phyloP scores from a whole-genome alignment of 768 basidiomycete species.

The Podaxis sp. region DNA sequence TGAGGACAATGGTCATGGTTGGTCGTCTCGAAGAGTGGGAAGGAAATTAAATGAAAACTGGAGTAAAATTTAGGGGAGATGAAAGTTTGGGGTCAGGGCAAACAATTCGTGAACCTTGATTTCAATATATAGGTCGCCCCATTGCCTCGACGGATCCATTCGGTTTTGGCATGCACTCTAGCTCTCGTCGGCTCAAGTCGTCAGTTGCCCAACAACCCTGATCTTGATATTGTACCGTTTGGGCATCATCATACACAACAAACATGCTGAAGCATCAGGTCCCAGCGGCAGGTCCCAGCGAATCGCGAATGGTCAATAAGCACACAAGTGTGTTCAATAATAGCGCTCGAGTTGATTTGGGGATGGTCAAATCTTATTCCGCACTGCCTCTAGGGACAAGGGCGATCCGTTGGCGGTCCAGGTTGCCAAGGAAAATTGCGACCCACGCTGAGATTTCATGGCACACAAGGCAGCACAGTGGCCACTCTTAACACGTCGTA shows the following conservation, averaged over 20 bases:
- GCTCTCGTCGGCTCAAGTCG: conserved; percentile 3
- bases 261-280: conserved; percentile 4
- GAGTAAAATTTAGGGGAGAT: conserved; percentile 1
- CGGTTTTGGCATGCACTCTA: not conserved
- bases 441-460: conserved; percentile 1
- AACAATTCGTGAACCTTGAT: not conserved
- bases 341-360: not conserved
- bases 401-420: not conserved
- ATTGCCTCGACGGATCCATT: conserved; percentile 3
- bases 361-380: not conserved
- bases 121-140: conserved; percentile 1
- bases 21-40: conserved; percentile 14
- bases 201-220: conserved; percentile 12
- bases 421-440: not conserved
- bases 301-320: not conserved
- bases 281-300: not conserved
- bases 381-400: not conserved
- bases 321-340: not conserved
- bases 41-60: conserved; percentile 11
- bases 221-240: not conserved
- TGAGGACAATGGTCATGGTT: conserved; percentile 61
- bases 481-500: conserved; percentile 1
- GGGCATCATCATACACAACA: not conserved
- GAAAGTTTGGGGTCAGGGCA: conserved; percentile 16
- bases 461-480: not conserved